Percentiles rank a stretch among this genome's conserved stretches.
phyloP scores from a whole-genome alignment of 345 rosid genomes.

The Salix viminalis region DNA sequence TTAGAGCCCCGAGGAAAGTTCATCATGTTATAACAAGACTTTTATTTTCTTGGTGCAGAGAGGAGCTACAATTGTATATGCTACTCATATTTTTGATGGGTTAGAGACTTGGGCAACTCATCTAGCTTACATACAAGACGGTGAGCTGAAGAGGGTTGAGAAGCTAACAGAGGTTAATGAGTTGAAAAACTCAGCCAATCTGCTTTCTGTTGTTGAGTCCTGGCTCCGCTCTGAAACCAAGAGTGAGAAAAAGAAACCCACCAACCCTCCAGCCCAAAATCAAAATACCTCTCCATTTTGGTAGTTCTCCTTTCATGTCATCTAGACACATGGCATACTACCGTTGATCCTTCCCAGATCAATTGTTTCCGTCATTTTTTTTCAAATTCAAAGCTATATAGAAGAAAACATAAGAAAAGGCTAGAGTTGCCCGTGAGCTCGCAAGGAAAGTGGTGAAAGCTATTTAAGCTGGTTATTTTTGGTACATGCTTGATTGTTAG shows the following conservation, averaged over 20 bases:
- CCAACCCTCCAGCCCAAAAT: slow-evolving; percentile 32
- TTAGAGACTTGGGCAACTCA: slow-evolving; percentile 87
- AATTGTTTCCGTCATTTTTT: background rate
- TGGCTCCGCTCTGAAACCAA: slow-evolving; percentile 85
- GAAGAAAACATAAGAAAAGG: background rate
- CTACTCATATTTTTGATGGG: slow-evolving; percentile 92
- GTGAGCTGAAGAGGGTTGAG: slow-evolving; percentile 56
- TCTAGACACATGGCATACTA: slow-evolving; percentile 94
- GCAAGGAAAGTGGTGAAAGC: background rate
- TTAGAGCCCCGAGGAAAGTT: background rate
- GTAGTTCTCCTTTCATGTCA: slow-evolving; percentile 61
- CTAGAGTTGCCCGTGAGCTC: background rate
- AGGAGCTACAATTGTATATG: slow-evolving; percentile 85
- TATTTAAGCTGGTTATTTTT: background rate
- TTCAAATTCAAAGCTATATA: background rate
- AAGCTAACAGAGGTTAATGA: slow-evolving; percentile 52
- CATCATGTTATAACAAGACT: background rate
- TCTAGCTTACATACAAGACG: slow-evolving; percentile 82
- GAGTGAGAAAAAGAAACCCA: slow-evolving; percentile 46
- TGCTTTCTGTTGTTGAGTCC: slow-evolving; percentile 76
- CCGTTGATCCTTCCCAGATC: slow-evolving; percentile 36
- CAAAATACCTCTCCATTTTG: slow-evolving; percentile 46
- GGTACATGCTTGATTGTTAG: background rate
- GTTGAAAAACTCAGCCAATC: slow-evolving; percentile 58
- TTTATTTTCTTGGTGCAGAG: slow-evolving; percentile 33